Evolutionary conservation across 306 rosid species (phyloP).

Genomic region (Pachyrhizus erosus): DNA sequence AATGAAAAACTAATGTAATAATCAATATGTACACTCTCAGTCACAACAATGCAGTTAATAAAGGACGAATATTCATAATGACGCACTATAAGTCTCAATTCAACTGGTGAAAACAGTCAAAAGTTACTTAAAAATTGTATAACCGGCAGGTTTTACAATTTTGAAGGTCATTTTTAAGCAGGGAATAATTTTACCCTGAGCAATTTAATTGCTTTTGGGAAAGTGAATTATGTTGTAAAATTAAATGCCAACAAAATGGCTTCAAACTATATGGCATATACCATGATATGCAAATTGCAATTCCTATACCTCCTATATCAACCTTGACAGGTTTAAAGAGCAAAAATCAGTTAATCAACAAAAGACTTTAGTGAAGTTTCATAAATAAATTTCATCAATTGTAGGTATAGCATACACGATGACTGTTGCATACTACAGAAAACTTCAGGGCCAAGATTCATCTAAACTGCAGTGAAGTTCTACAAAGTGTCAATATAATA

Average conservation of each 20-base stretch:
- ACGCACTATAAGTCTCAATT: neutral
- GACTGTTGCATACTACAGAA: constrained; percentile 25
- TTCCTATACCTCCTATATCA: neutral
- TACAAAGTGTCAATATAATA: constrained; percentile 31
- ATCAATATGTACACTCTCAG: neutral
- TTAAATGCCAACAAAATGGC: neutral
- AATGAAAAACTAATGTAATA: neutral
- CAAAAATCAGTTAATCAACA: constrained; percentile 14
- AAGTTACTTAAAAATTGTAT: neutral
- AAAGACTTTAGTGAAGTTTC: constrained; percentile 5
- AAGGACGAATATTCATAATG: neutral
- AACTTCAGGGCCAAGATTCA: constrained; percentile 26
- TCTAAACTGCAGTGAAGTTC: constrained; percentile 42
- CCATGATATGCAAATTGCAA: constrained; percentile 20
- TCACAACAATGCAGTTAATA: neutral
- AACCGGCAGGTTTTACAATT: neutral
- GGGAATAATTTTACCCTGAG: neutral
- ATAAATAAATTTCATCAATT: constrained; percentile 24
- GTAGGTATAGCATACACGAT: constrained; percentile 28
- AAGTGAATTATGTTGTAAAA: neutral
- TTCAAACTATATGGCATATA: constrained; percentile 14
- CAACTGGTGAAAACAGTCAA: neutral
- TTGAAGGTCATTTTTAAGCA: neutral
- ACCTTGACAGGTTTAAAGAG: constrained; percentile 28
- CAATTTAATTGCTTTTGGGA: neutral